Percentiles rank a stretch among this genome's conserved stretches.
Conservation (phyloP, 1,284 basidiomycete genomes). For the Trichosporon sp. region DNA sequence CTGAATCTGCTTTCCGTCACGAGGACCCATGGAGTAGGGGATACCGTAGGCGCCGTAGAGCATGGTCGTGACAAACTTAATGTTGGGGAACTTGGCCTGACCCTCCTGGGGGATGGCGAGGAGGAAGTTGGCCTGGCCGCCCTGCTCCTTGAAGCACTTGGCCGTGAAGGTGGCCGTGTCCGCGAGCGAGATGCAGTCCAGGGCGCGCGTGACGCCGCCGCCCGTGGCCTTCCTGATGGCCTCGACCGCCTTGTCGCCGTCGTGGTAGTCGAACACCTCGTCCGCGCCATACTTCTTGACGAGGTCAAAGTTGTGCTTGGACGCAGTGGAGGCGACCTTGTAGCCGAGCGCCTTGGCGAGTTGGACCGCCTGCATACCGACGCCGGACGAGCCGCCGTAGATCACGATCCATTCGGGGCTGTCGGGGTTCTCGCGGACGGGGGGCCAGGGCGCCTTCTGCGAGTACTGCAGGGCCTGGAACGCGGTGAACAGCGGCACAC, state of each 20-base stretch:
- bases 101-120: slow-evolving; percentile 34
- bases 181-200: slow-evolving; percentile 49
- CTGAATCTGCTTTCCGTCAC: slow-evolving; percentile 26
- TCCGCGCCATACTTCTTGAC: slow-evolving; percentile 59
- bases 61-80: slow-evolving; percentile 40
- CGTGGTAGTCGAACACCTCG: slow-evolving; percentile 44
- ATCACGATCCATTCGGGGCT: slow-evolving; percentile 47
- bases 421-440: slow-evolving; percentile 25
- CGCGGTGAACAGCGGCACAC: slow-evolving; percentile 46
- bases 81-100: slow-evolving; percentile 34
- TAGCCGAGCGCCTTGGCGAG: slow-evolving; percentile 58
- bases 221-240: slow-evolving; percentile 43
- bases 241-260: slow-evolving; percentile 35
- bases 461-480: slow-evolving; percentile 31
- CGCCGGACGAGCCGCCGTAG: slow-evolving; percentile 59
- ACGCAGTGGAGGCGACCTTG: slow-evolving; percentile 57
- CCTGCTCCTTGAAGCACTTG: slow-evolving; percentile 37
- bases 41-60: slow-evolving; percentile 47
- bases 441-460: slow-evolving; percentile 29
- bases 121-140: slow-evolving; percentile 42
- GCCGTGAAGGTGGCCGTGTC: slow-evolving; percentile 40
- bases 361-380: slow-evolving; percentile 60
- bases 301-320: slow-evolving; percentile 56
- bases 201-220: slow-evolving; percentile 40
- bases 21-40: slow-evolving; percentile 30